Evolutionary conservation across 2,329 filamentous ascomycete genomes (phyloP), one percentile per base, ranked within the genome.

Genomic region (Exophiala sp.): DNA sequence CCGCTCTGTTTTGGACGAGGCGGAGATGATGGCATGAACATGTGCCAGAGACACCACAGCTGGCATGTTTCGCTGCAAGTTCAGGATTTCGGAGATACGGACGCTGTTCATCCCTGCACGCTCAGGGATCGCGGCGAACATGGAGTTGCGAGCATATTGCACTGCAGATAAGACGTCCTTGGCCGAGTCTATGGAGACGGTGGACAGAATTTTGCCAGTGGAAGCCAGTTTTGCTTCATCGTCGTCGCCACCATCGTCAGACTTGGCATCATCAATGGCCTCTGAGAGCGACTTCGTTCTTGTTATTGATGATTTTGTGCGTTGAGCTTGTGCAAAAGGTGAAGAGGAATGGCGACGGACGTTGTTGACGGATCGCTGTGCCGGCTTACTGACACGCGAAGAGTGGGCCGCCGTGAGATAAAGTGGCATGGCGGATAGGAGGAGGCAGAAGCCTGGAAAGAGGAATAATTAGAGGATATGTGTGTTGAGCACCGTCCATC

Each of bases 81-180:
- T 82, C 47, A 86, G 67, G 2, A 84, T 75, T 57, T 83, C 77
- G 3, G 81, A 76, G 42, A 84, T 84, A 8, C 79, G 75, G 7
- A 76, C 79, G 55, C 80, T 83, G 63, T 81, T 82, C 82, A 86
- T 84, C 3, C 83, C 83, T 0, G 80, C 74, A 8, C 75, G 72
- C 24, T 78, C 74, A 0, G 83, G 83, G 14, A 86, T 69, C 9
- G 77, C 70, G 47, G 76, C 76, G 62, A 85, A 86, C 72, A 81
- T 81, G 29, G 69, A 72, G 11, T 68, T 68, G 18, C 72, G 75
- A 33, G 82, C 76, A 65, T 82, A 73, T 46, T 73, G 67, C 34
- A 85, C 76, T 10, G 78, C 79, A 59, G 81, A 75, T 6, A 75
- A 69, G 3, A 82, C 76, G 67, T 77, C 74, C 42, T 71, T 68